These are phyloP conservation scores for Aspergillus viridinutans DNA, from an alignment of 2,329 filamentous ascomycete genomes.

Conservation along the genomic window DNA sequence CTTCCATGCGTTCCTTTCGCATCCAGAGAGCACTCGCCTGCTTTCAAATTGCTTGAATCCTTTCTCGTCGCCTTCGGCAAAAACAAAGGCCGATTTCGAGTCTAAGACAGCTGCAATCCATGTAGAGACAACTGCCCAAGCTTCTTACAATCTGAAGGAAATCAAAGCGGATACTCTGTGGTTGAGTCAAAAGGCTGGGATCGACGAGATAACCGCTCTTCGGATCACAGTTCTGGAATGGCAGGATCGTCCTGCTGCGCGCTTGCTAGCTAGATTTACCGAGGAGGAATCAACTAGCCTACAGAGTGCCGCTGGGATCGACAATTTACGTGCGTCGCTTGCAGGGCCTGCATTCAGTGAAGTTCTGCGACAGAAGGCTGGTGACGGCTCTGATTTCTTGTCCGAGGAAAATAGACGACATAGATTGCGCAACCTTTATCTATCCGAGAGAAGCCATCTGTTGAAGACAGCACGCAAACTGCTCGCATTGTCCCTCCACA, in stretches of 20 bases:
- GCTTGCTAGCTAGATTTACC: slow-evolving; percentile 68
- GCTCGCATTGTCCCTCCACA: slow-evolving; percentile 30
- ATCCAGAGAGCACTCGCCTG: slow-evolving; percentile 63
- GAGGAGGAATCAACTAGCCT: slow-evolving; percentile 74
- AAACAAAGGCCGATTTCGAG: slow-evolving; percentile 69
- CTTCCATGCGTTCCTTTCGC: slow-evolving; percentile 66
- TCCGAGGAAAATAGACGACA: slow-evolving; percentile 58
- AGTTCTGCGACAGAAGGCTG: slow-evolving; percentile 28
- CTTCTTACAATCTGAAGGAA: slow-evolving; percentile 67
- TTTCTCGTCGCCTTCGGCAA: slow-evolving; percentile 59
- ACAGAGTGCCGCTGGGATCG: slow-evolving; percentile 66
- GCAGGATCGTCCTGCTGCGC: slow-evolving; percentile 70
- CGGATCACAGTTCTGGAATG: slow-evolving; percentile 77
- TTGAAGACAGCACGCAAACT: slow-evolving; percentile 58
- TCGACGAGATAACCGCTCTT: slow-evolving; percentile 79
- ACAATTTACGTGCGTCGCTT: slow-evolving; percentile 57
- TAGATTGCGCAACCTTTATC: slow-evolving; percentile 67
- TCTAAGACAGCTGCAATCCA: slow-evolving; percentile 85
- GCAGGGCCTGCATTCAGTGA: slow-evolving; percentile 36
- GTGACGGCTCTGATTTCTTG: slow-evolving; percentile 50
- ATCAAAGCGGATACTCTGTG: slow-evolving; percentile 83
- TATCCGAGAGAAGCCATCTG: slow-evolving; percentile 67
- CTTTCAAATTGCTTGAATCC: slow-evolving; percentile 65
- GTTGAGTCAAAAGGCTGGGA: slow-evolving; percentile 71
- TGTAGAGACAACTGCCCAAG: slow-evolving; percentile 63